phyloP scores from a whole-genome alignment of 192 early-diverging fungal species.

The Coemansia sp. region DNA sequence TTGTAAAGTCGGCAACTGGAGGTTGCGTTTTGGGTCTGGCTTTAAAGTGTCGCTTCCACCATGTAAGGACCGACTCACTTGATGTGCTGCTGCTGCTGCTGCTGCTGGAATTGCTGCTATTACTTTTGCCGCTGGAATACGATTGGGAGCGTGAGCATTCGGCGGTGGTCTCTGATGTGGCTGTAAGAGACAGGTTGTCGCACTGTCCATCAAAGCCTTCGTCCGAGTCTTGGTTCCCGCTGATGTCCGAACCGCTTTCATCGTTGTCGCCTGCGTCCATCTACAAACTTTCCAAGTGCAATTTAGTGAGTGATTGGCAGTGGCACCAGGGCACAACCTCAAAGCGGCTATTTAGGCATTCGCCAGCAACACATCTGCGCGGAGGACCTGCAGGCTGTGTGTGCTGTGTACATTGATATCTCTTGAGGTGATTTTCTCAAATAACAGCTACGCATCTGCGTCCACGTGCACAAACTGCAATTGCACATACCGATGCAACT shows the following conservation, averaged over 20 bases:
- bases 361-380: neutral
- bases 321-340: too few relatives aligned
- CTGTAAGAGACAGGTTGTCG: constrained; percentile 7
- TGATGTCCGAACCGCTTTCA: constrained; percentile 22
- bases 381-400: neutral
- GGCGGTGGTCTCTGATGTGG: constrained; percentile 30
- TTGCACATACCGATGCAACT: constrained; percentile 5
- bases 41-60: constrained; percentile 40
- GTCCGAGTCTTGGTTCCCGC: constrained; percentile 18
- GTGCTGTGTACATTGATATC: constrained; percentile 1
- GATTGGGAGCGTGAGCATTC: constrained; percentile 45
- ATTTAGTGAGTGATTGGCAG: too few relatives aligned
- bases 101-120: constrained; percentile 22
- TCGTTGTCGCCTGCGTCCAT: neutral
- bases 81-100: constrained; percentile 26
- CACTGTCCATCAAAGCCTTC: constrained; percentile 47
- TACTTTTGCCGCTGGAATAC: constrained; percentile 31
- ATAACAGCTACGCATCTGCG: neutral
- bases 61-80: constrained; percentile 34
- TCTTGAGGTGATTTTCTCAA: too few relatives aligned
- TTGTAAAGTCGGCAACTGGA: neutral
- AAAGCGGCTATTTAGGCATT: too few relatives aligned
- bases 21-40: constrained; percentile 9
- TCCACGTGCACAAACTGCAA: neutral
- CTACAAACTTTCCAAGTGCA: too few relatives aligned